These are phyloP conservation scores for Irpex rosettiformis DNA, from an alignment of 1,284 basidiomycete species.

Conservation along the genomic window DNA sequence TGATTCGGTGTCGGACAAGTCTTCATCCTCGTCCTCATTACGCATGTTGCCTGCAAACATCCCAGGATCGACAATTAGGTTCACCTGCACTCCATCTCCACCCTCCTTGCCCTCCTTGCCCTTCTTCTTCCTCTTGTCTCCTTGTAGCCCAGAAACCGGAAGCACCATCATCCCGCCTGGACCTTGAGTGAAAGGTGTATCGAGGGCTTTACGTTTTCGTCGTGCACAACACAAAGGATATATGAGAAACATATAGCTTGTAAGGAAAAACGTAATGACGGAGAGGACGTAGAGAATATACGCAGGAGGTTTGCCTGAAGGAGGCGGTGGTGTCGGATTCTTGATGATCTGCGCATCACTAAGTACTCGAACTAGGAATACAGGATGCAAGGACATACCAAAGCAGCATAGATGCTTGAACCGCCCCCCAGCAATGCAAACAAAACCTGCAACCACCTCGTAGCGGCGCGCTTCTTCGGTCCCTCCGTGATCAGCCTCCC, in stretches of 20 bases:
- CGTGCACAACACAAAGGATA: slow-evolving; percentile 51
- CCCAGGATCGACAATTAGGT: slow-evolving; percentile 65
- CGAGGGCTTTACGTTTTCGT: slow-evolving; percentile 24
- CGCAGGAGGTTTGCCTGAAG: slow-evolving; percentile 49
- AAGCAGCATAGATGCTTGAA: slow-evolving; percentile 58
- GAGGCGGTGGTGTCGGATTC: slow-evolving; percentile 49
- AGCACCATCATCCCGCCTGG: slow-evolving; percentile 61
- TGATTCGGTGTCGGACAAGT: slow-evolving; percentile 32
- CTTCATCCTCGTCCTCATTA: slow-evolving; percentile 29
- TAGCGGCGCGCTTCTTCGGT: slow-evolving; percentile 51
- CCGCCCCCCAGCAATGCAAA: slow-evolving; percentile 49
- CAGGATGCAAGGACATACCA: slow-evolving; percentile 39
- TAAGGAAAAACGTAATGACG: slow-evolving; percentile 45
- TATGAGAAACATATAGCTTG: slow-evolving; percentile 54
- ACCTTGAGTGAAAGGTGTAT: slow-evolving; percentile 25
- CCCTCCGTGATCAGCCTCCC: slow-evolving; percentile 60
- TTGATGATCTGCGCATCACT: slow-evolving; percentile 50
- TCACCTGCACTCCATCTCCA: slow-evolving; percentile 56
- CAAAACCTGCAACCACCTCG: slow-evolving; percentile 46
- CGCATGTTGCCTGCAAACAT: slow-evolving; percentile 41
- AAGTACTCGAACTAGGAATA: not conserved
- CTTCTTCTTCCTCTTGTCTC: slow-evolving; percentile 36
- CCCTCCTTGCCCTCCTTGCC: slow-evolving; percentile 32
- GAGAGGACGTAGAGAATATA: slow-evolving; percentile 58
- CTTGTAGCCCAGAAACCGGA: slow-evolving; percentile 45